Evolutionary conservation across 495 filamentous ascomycete genomes (phyloP).

Genomic region (Penicillium arizonense): DNA sequence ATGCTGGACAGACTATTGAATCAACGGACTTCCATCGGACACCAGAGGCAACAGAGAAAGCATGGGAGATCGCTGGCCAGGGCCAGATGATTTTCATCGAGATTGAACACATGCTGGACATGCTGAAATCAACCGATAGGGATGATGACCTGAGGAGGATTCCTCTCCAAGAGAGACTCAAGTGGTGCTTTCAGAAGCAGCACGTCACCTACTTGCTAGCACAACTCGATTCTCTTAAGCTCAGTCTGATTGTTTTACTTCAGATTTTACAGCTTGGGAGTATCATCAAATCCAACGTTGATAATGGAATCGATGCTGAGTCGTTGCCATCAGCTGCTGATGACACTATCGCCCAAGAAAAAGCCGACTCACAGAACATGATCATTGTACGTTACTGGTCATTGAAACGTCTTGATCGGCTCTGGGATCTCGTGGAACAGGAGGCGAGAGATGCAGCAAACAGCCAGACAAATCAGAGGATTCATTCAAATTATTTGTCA

Average conservation of each 20-base stretch:
- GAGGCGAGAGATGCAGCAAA: constrained; percentile 32
- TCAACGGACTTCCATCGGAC: constrained; percentile 25
- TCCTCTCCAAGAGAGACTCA: constrained; percentile 37
- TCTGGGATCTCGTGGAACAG: constrained; percentile 39
- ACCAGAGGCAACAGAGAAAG: constrained; percentile 34
- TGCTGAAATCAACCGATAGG: constrained; percentile 34
- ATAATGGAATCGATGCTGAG: background rate
- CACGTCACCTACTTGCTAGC: constrained; percentile 45
- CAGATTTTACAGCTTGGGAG: constrained; percentile 40
- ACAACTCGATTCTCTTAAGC: constrained; percentile 44
- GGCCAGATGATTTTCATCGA: constrained; percentile 43
- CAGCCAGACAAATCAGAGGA: constrained; percentile 28
- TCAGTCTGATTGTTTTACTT: constrained; percentile 43
- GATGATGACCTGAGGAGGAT: constrained; percentile 27
- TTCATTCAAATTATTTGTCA: constrained; percentile 16
- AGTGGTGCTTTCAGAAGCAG: constrained; percentile 45
- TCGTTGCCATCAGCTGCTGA: constrained; percentile 10
- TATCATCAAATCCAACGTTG: constrained; percentile 12
- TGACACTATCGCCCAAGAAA: constrained; percentile 39
- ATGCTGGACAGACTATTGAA: constrained; percentile 35
- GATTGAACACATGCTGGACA: constrained; percentile 44
- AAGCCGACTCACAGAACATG: constrained; percentile 47
- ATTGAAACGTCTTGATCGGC: constrained; percentile 35
- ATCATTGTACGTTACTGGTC: constrained; percentile 47
- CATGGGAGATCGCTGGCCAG: constrained; percentile 39